phyloP scores from a whole-genome alignment of 768 basidiomycete species.

The Pholiota conissans region DNA sequence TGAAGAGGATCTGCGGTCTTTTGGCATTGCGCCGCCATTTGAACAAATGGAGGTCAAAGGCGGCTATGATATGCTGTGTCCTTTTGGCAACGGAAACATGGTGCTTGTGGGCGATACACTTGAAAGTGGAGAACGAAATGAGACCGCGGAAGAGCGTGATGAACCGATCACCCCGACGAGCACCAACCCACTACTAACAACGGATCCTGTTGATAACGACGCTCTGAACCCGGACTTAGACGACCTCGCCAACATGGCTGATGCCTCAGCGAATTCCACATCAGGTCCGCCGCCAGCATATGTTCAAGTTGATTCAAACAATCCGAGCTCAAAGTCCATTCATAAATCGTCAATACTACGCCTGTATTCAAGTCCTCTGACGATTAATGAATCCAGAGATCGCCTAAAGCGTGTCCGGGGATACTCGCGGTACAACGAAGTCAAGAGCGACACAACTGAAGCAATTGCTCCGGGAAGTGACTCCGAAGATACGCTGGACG shows the following conservation, averaged over 20 bases:
- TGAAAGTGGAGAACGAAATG: background rate
- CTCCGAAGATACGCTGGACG: background rate
- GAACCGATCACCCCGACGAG: background rate
- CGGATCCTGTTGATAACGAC: background rate
- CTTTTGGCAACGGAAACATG: background rate
- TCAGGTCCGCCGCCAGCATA: background rate
- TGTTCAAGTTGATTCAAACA: background rate
- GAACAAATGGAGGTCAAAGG: background rate
- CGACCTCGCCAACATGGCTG: background rate
- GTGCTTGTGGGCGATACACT: background rate
- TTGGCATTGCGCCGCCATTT: background rate
- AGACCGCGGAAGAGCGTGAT: background rate
- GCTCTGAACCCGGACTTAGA: background rate
- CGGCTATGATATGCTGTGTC: background rate
- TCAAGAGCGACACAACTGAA: background rate
- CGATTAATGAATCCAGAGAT: background rate
- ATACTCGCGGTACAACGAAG: slow-evolving; percentile 23
- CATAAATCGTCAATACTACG: background rate
- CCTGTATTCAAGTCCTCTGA: background rate
- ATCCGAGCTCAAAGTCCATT: background rate
- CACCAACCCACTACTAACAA: background rate
- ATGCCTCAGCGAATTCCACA: background rate
- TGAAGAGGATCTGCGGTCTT: background rate
- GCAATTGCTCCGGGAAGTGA: background rate
- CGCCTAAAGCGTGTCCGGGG: slow-evolving; percentile 7